A percentile compares a stretch with the other conserved stretches of the same genome.
These are phyloP conservation scores for Periconia sp. DNA, from an alignment of 2,329 filamentous ascomycete species.

Conservation along the genomic window DNA sequence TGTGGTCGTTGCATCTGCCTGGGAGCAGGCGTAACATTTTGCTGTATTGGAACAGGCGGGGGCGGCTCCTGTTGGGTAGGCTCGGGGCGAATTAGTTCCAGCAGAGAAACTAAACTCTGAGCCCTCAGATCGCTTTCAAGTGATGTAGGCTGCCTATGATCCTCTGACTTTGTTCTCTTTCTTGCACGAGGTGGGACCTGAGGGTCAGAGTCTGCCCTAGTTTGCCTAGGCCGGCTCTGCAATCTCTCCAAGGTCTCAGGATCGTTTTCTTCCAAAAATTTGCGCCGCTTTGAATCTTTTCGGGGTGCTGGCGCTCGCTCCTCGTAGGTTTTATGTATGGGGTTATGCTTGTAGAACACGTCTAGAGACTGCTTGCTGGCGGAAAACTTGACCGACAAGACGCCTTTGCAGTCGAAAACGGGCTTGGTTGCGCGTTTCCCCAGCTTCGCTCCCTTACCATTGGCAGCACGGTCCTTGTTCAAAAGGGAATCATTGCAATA, in stretches of 20 bases:
- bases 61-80: slow-evolving; percentile 15
- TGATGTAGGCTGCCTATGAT: slow-evolving; percentile 33
- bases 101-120: slow-evolving; percentile 39
- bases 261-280: slow-evolving; percentile 37
- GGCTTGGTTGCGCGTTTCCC: slow-evolving; percentile 46
- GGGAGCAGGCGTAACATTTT: slow-evolving; percentile 5
- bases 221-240: slow-evolving; percentile 23
- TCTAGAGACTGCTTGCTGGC: slow-evolving; percentile 44
- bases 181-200: slow-evolving; percentile 25
- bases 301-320: slow-evolving; percentile 46
- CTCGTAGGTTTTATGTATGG: slow-evolving; percentile 50
- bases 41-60: slow-evolving; percentile 10
- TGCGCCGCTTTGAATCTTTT: slow-evolving; percentile 43
- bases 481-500: slow-evolving; percentile 54
- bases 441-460: slow-evolving; percentile 44
- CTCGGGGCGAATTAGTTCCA: slow-evolving; percentile 38
- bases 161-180: slow-evolving; percentile 25
- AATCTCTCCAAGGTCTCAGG: slow-evolving; percentile 34
- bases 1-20: slow-evolving; percentile 10
- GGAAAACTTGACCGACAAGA: slow-evolving; percentile 53
- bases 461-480: slow-evolving; percentile 53
- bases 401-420: slow-evolving; percentile 53
- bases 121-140: slow-evolving; percentile 41
- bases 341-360: slow-evolving; percentile 51
- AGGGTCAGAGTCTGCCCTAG: slow-evolving; percentile 20